phyloP scores from a whole-genome alignment of 2,329 filamentous ascomycete genomes.

The Penicillium sp. region DNA sequence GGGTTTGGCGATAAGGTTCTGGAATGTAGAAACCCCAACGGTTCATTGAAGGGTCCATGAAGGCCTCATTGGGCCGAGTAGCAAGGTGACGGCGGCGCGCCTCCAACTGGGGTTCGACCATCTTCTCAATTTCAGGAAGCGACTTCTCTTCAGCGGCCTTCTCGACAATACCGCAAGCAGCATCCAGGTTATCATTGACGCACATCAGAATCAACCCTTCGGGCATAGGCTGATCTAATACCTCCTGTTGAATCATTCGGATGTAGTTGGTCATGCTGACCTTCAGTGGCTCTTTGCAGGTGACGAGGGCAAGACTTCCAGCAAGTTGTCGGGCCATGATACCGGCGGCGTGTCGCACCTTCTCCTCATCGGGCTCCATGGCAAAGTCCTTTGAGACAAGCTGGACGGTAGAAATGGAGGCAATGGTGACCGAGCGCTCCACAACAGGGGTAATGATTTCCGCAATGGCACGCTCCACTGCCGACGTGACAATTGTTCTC shows the following conservation, averaged over 20 bases:
- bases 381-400: conserved; percentile 96
- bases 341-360: conserved; percentile 79
- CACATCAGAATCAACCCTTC: conserved; percentile 98
- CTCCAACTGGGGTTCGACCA: conserved; percentile 79
- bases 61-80: conserved; percentile 76
- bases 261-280: conserved; percentile 98
- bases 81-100: conserved; percentile 72
- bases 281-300: conserved; percentile 92
- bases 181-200: conserved; percentile 94
- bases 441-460: conserved; percentile 98
- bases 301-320: conserved; percentile 92
- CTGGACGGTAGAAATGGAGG: conserved; percentile 92
- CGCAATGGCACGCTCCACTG: conserved; percentile 84
- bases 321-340: conserved; percentile 95
- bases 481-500: conserved; percentile 74
- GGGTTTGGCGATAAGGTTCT: conserved; percentile 84
- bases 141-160: conserved; percentile 93
- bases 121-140: conserved; percentile 89
- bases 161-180: conserved; percentile 90
- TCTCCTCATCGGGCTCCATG: conserved; percentile 85
- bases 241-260: conserved; percentile 70
- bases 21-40: conserved; percentile 93
- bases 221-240: conserved; percentile 70
- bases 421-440: conserved; percentile 95
- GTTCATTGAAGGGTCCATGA: conserved; percentile 77